Evolutionary conservation across 495 filamentous ascomycete species (phyloP).

Genomic region (Podospora conica): DNA sequence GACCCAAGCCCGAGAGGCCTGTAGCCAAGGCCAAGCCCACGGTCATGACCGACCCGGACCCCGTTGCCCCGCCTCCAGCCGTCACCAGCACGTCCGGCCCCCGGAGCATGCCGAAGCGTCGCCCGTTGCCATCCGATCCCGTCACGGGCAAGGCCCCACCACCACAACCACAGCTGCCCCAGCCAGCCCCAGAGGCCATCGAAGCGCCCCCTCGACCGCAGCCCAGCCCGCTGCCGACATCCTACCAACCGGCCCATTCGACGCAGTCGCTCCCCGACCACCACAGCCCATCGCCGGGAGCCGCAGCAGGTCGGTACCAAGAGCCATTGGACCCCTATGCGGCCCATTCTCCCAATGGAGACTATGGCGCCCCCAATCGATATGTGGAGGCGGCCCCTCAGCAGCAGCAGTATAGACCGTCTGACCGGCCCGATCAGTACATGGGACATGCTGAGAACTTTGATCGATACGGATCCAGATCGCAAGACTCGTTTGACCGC

Average conservation of each 20-base stretch:
- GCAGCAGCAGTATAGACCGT: conserved; percentile 30
- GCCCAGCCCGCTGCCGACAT: conserved; percentile 25
- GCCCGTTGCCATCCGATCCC: conserved; percentile 72
- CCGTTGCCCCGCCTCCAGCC: conserved; percentile 17
- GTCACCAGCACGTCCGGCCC: conserved; percentile 36
- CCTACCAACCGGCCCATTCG: conserved; percentile 33
- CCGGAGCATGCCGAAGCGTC: conserved; percentile 51
- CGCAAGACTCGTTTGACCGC: conserved; percentile 17
- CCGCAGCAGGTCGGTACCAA: conserved; percentile 22
- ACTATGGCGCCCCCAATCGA: conserved; percentile 26
- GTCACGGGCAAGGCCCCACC: conserved; percentile 45
- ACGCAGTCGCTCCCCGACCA: conserved; percentile 42
- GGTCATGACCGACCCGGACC: conserved; percentile 21
- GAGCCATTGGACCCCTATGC: conserved; percentile 30
- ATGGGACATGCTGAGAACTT: conserved; percentile 25
- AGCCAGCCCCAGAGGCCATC: conserved; percentile 30
- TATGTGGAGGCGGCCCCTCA: conserved; percentile 22
- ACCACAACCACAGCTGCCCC: not conserved
- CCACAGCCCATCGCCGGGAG: conserved; percentile 28
- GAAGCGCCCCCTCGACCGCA: conserved; percentile 38
- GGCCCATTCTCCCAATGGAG: conserved; percentile 21
- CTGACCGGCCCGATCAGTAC: conserved; percentile 31
- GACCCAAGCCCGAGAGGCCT: conserved; percentile 65
- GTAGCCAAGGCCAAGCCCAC: conserved; percentile 46
- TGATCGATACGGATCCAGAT: conserved; percentile 19